Percentiles rank a stretch among this genome's conserved stretches.
These are phyloP conservation scores for Sphagnum tenellum DNA, from an alignment of 225 moss, liverwort and hornwort species.

Conservation along the genomic window DNA sequence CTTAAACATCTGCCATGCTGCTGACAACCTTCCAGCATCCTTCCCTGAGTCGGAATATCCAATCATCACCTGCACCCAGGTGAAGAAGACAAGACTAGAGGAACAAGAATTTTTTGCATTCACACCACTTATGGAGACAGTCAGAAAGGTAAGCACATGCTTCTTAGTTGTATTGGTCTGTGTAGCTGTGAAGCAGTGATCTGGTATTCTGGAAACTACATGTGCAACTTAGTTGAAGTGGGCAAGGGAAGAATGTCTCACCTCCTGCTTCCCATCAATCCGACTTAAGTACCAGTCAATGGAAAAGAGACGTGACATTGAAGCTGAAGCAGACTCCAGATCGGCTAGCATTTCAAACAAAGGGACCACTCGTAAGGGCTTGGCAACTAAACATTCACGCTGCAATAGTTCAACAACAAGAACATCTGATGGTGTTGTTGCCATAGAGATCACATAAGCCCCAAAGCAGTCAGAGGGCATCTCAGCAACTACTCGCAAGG, in stretches of 20 bases:
- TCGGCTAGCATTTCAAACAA: conserved; percentile 47
- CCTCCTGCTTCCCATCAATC: conserved; percentile 51
- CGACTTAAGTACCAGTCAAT: conserved; percentile 47
- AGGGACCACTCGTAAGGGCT: conserved; percentile 45
- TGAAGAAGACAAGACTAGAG: too few species aligned
- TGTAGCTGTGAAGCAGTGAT: too few species aligned
- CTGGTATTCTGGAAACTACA: too few species aligned
- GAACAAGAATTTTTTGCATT: too few species aligned
- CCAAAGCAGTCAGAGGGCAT: conserved; percentile 40
- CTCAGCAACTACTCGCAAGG: conserved; percentile 35
- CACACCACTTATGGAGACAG: too few species aligned
- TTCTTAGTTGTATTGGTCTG: too few species aligned
- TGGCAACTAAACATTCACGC: conserved; percentile 34
- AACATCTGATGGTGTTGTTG: conserved; percentile 42
- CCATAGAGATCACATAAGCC: conserved; percentile 54
- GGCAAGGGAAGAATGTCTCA: conserved; percentile 3
- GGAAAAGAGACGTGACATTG: conserved; percentile 32
- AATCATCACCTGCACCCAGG: conserved; percentile 11
- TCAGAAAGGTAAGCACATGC: too few species aligned
- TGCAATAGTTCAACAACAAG: conserved; percentile 46
- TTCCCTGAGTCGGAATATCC: conserved; percentile 53
- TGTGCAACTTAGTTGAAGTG: too few species aligned
- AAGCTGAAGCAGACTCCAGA: conserved; percentile 40
- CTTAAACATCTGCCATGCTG: conserved; percentile 53
- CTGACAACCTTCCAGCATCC: conserved; percentile 46